Evolutionary conservation across 1,139 yeast species (phyloP), one percentile per base, ranked within the genome.

Genomic region (Geotrichum klebahnii): DNA sequence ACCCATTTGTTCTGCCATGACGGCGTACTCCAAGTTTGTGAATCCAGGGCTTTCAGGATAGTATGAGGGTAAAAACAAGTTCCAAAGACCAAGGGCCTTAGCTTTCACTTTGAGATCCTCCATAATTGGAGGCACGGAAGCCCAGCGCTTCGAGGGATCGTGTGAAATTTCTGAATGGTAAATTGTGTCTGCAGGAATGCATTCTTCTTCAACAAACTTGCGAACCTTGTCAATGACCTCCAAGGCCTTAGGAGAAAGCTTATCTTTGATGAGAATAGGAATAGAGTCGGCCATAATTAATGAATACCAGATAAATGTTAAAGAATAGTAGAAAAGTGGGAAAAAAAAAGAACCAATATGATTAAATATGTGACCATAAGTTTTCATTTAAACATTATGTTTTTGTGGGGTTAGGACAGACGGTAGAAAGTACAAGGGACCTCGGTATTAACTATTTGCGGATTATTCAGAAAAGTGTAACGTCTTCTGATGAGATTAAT

Each of bases 1-100:
- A 19, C 88, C 88, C 64, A 82, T 71, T 59, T 80, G 80, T 60
- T 78, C 80, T 1, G 85, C 84, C 87, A 82, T 81, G 52, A 82
- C 67, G 0, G 84, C 87, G 61, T 82, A 82, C 61, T 82, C 88
- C 60, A 82, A 68, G 63, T 82, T 82, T 50, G 84, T 73, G 64
- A 63, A 81, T 8, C 84, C 84, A 1, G 85, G 80, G 26, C 84
- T 83, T 56, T 81, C 84, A 12, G 72, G 63, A 63, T 80, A 80
- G 56, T 74, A 76, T 46, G 75, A 72, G 38, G 82, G 77, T 52
- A 82, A 69, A 60, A 81, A 82, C 71, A 82, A 66, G 64, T 82
- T 81, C 86, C 86, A 81, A 28, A 82, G 71, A 0, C 85, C 85
- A 54, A 75, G 68, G 52, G 72, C 69, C 54, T 70, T 71, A 16